Base-by-base conservation (phyloP, 2,329 filamentous ascomycete genomes). In the Fusarium clavum region DNA sequence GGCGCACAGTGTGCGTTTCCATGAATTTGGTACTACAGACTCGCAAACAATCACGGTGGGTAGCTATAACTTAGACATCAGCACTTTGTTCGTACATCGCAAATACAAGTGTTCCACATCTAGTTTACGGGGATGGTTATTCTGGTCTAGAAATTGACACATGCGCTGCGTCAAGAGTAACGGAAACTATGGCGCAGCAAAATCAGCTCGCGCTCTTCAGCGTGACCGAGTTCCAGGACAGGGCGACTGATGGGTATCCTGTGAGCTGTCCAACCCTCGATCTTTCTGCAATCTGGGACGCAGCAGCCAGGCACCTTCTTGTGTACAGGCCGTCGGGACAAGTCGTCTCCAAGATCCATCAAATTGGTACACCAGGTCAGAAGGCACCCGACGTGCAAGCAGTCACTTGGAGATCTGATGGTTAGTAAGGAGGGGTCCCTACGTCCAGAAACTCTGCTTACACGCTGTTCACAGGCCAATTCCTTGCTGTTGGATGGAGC, bases 181-280 rank as follows among this genome's bases (percentile, higher is more conserved):
- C 29, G 25, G 54, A 52, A 51, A 52, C 52, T 38, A 80, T 81
- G 79, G 57, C 71, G 24, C 64, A 71, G 58, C 63, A 67, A 53
- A 73, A 62, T 59, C 73, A 80, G 67, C 82, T 89, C 64, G 71
- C 81, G 69, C 82, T 86, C 47, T 79, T 87, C 69, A 87, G 87
- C 79, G 85, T 90, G 76, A 89, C 87, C 71, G 82, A 83, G 70
- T 84, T 91, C 65, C 83, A 86, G 53, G 81, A 85, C 47, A 84
- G 84, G 25, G 84, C 89, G 24, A 84, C 87, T 40, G 81, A 84
- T 38, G 82, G 84, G 48, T 86, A 91, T 53, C 84, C 95, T 34
- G 86, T 90, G 27, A 93, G 92, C 79, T 97, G 94, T 79, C 93
- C 94, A 18, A 91, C 90, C 11, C 92, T 97, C 83, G 93, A 98